Base-by-base conservation (phyloP, 768 basidiomycete species). In the Xerocomellus intermedius region DNA sequence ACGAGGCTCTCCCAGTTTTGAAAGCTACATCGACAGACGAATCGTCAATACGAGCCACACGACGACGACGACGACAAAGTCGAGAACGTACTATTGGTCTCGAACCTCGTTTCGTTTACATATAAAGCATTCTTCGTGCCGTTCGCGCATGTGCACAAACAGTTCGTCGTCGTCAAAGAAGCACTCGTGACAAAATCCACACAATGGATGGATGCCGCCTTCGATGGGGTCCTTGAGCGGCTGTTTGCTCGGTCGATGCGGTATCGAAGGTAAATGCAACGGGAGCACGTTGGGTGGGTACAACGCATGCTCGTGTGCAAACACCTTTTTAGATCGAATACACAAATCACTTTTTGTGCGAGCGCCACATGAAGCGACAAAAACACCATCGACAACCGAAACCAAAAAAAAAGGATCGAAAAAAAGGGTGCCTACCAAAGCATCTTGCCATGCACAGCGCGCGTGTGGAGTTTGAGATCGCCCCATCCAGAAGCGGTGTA, bases 91-190 rank as follows among this genome's bases (percentile, higher is more conserved):
- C 93, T 97, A 94, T 73, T 94, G 84, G 70, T 94, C 84, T 59
- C 81, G 77, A 38, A 91, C 62, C 8, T 87, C 93, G 52, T 87
- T 82, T 28, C 88, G 80, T 67, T 92, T 93, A 71, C 97, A 99
- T 14, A 99, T 71, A 62, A 97, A 97, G 69, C 96, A 98, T 65
- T 98, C 95, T 70, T 99, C 96, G 73, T 99, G 96, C 46, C 77
- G 78, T 66, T 94, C 87, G 48, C 95, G 83, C 87, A 98, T 91
- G 70, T 99, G 97, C 22, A 85, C 76, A 68, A 86, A 97, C n/a
- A 98, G 74, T 64, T 94, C 94, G 65, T 98, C 96, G 51, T 88
- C 87, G n/a, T 87, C 76, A 68, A 95, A 97, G 79, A 89, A 94
- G 63, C 90, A 94, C 62, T 93, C 89, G n/a, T 82, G 83, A 63